Percentiles rank a stretch among this genome's conserved stretches.
phyloP scores from a whole-genome alignment of 208 protist species.

The Trypanosoma platydactyli region DNA sequence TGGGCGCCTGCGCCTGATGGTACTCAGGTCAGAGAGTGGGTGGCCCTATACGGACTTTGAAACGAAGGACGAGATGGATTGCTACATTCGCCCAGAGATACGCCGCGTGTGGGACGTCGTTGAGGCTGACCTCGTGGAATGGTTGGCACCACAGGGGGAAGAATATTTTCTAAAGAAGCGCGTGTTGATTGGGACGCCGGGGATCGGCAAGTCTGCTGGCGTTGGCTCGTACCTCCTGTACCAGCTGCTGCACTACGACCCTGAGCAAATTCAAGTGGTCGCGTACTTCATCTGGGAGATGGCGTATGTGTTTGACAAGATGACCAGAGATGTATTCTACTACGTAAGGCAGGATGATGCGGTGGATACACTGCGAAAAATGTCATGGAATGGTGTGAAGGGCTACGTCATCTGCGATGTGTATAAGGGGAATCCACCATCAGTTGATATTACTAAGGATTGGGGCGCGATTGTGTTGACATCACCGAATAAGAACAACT shows the following conservation, averaged over 20 bases:
- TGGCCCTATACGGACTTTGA: background rate
- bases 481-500: slow-evolving; percentile 5
- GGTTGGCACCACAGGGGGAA: background rate
- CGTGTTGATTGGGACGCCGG: no score
- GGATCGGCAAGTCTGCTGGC: no score
- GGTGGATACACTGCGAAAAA: background rate
- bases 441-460: background rate
- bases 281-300: background rate
- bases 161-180: background rate
- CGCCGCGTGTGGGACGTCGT: background rate
- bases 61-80: background rate
- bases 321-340: background rate
- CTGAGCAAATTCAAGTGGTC: background rate
- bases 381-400: background rate
- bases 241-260: no score
- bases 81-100: background rate
- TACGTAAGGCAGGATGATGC: background rate
- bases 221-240: no score
- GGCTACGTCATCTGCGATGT: no score
- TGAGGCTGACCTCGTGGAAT: background rate
- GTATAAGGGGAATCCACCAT: background rate
- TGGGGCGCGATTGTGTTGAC: slow-evolving; percentile 14
- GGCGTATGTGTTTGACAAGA: background rate
- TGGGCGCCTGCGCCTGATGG: background rate
- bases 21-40: background rate